Evolutionary conservation across 768 basidiomycete genomes (phyloP).

Genomic region (Phanerodontia chrysosporium): DNA sequence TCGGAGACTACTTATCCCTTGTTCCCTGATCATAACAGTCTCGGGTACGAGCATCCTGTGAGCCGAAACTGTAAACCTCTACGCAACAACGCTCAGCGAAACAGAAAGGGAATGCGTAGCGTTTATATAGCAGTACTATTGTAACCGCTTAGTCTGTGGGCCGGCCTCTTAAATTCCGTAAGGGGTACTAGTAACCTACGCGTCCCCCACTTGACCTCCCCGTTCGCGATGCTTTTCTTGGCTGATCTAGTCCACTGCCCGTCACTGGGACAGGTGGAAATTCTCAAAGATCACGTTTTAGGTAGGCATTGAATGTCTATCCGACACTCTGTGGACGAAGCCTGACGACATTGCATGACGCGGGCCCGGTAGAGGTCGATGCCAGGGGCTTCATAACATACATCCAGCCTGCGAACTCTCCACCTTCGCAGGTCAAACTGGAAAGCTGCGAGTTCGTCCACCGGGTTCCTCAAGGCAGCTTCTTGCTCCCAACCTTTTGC

Average conservation of each 20-base stretch:
- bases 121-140: too few species aligned
- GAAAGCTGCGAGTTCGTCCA: constrained; percentile 18
- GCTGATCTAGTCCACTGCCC: constrained; percentile 61
- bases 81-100: too few species aligned
- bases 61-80: too few species aligned
- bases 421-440: constrained; percentile 33
- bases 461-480: constrained; percentile 47
- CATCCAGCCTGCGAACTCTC: constrained; percentile 36
- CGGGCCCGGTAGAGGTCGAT: constrained; percentile 32
- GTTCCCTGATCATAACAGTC: neutral
- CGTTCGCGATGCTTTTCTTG: constrained; percentile 35
- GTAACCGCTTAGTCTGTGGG: too few species aligned
- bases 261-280: constrained; percentile 44
- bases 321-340: too few species aligned
- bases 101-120: too few species aligned
- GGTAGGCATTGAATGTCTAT: constrained; percentile 23
- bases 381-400: constrained; percentile 47
- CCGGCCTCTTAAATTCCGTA: neutral
- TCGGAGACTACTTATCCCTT: neutral
- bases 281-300: constrained; percentile 54
- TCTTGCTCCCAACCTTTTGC: constrained; percentile 75
- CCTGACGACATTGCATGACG: too few species aligned
- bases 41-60: too few species aligned
- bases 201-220: too few species aligned
- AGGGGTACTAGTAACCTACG: too few species aligned